Base-by-base conservation (phyloP, 2,329 filamentous ascomycete genomes). In the Trichoderma simmonsii region DNA sequence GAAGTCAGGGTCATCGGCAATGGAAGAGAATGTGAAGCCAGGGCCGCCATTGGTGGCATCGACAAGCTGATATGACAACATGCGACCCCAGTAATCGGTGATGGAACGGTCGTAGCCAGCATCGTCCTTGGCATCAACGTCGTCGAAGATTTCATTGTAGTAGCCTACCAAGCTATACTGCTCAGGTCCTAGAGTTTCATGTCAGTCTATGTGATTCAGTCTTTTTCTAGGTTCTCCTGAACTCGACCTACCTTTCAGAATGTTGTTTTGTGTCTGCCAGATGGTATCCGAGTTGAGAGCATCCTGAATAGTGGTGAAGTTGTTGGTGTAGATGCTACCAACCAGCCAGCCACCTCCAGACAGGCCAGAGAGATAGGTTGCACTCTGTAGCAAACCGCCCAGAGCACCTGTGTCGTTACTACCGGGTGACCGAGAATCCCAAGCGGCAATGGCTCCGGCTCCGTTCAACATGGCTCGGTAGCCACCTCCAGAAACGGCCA, bases 1-100 rank as follows among this genome's bases (percentile, higher is more conserved):
- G 75, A 88, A 86, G 72, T 79, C 76, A 60, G 80, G 79, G 67
- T 86, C 79, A 57, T 83, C 76, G 82, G 80, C 83, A 76, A 85
- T 84, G 4, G 93, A 96, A 3, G 93, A 97, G 83, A 91, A 97
- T 4, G 94, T 97, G 77, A 92, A 94, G 15, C 85, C 86, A 15
- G 91, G 89, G 0, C 93, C 94, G 51, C 94, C 95, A 73, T 92
- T 82, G 1, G 86, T 86, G 6, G 89, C 92, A 78, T 95, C 92
- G 79, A 97, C 88, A 62, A 97, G 87, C 82, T 97, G 94, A 81
- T 92, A 97, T 1, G 91, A 91, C n/a, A 97, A 86, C 61, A 93
- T 93, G 72, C 94, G 91, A 32, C 93, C 93, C 92, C 94, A 97
- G 80, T 94, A 94, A 83, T 98, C 95, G 0, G 95, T 97, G 71